phyloP scores from a whole-genome alignment of 2,329 filamentous ascomycete species.

The Akanthomyces muscarius region DNA sequence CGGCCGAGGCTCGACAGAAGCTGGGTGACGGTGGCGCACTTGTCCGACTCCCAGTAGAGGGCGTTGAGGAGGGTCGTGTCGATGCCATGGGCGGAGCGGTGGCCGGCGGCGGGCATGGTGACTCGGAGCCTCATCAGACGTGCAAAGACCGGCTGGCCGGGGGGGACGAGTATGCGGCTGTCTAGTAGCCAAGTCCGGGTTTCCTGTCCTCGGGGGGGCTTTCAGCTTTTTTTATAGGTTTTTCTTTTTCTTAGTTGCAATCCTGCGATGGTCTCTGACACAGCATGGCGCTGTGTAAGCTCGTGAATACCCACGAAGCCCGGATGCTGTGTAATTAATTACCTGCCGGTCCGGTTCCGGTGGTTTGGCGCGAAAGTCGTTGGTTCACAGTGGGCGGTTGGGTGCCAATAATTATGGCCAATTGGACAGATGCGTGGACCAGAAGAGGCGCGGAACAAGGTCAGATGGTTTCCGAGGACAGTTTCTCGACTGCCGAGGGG shows the following conservation, averaged over 20 bases:
- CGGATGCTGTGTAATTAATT: not conserved
- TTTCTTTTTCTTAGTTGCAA: not conserved
- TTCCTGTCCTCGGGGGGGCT: not conserved
- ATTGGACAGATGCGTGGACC: not conserved
- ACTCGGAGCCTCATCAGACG: constrained; percentile 3
- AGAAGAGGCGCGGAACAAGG: not conserved
- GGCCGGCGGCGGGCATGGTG: not conserved
- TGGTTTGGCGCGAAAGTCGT: not conserved
- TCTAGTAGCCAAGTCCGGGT: not conserved
- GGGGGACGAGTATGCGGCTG: not conserved
- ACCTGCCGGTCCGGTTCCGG: not conserved
- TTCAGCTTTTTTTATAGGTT: not conserved
- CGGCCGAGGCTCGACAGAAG: not conserved
- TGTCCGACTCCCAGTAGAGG: constrained; percentile 10
- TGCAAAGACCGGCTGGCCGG: not conserved
- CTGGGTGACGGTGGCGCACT: constrained; percentile 1
- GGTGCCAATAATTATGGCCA: not conserved
- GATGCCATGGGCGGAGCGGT: not conserved
- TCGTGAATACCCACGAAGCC: not conserved
- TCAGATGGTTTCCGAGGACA: not conserved
- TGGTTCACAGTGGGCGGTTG: not conserved
- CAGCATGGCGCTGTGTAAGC: constrained; percentile 3
- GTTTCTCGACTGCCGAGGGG: not conserved
- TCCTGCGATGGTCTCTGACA: not conserved
- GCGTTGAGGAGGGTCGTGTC: constrained; percentile 8